A percentile compares a stretch with the other conserved stretches of the same genome.
Conservation (phyloP, 2,329 filamentous ascomycete genomes). For the Colletotrichum sp. region DNA sequence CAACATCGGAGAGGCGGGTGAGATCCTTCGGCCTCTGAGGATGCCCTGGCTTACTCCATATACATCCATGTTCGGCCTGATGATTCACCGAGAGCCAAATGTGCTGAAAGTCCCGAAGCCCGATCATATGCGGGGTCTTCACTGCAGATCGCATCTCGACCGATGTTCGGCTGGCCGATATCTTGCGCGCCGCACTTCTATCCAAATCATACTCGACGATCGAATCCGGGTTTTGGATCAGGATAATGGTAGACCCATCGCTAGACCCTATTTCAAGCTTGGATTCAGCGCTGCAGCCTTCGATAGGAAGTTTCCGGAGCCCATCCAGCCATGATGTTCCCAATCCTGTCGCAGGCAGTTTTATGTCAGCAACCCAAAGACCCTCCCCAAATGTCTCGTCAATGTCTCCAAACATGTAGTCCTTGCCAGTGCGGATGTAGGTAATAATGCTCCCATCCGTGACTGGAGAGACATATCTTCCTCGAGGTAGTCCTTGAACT, state of each 20-base stretch:
- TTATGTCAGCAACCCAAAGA: not conserved
- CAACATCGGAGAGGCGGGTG: not conserved
- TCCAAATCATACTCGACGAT: not conserved
- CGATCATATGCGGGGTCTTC: not conserved
- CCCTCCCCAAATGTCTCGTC: not conserved
- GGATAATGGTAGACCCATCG: not conserved
- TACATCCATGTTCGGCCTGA: not conserved
- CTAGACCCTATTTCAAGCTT: not conserved
- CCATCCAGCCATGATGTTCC: not conserved
- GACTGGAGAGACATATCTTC: not conserved
- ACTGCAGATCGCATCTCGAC: not conserved
- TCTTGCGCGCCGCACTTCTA: not conserved
- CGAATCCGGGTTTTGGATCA: not conserved
- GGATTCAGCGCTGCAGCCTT: rapidly evolving
- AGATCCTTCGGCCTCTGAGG: not conserved
- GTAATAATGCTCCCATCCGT: not conserved
- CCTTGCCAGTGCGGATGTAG: not conserved
- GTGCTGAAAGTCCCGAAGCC: not conserved
- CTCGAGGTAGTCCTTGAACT: not conserved
- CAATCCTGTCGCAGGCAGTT: rapidly evolving
- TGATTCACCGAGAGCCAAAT: not conserved
- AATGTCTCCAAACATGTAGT: not conserved
- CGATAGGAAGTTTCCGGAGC: rapidly evolving
- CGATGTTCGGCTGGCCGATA: not conserved
- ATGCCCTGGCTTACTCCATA: not conserved